Conservation (phyloP, 345 rosid genomes). For the Eucalyptus curtisii region DNA sequence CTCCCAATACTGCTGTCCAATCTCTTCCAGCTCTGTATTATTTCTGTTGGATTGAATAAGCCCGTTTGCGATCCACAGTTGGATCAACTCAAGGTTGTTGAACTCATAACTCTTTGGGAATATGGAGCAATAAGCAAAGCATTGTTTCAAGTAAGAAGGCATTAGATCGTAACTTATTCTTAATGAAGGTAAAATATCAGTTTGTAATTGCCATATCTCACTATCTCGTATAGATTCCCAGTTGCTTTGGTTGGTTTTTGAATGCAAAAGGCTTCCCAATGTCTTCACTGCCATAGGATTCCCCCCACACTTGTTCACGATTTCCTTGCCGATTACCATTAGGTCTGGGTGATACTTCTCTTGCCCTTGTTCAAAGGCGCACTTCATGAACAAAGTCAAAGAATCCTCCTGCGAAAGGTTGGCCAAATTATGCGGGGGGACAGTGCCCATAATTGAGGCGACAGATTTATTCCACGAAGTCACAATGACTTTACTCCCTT, state of each 20-base stretch:
- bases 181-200: neutral
- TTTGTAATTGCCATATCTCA: neutral
- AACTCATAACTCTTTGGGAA: constrained; percentile 12
- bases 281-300: constrained; percentile 8
- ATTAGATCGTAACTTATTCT: constrained; percentile 18
- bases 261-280: constrained; percentile 1
- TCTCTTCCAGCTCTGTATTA: neutral
- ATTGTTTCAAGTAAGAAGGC: constrained; percentile 20
- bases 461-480: neutral
- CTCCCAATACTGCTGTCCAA: constrained; percentile 4
- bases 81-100: neutral
- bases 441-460: neutral
- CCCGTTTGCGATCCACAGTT: constrained; percentile 2
- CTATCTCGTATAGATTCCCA: constrained; percentile 5
- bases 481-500: neutral
- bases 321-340: neutral
- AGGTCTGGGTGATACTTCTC: neutral
- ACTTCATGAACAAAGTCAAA: neutral
- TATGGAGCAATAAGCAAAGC: constrained; percentile 24
- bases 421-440: neutral
- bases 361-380: neutral
- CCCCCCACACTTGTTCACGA: constrained; percentile 4
- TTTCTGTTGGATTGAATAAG: neutral
- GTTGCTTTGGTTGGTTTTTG: neutral
- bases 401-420: neutral